Evolutionary conservation across 2,329 filamentous ascomycete genomes (phyloP).

Genomic region (Madurella mycetomatis): DNA sequence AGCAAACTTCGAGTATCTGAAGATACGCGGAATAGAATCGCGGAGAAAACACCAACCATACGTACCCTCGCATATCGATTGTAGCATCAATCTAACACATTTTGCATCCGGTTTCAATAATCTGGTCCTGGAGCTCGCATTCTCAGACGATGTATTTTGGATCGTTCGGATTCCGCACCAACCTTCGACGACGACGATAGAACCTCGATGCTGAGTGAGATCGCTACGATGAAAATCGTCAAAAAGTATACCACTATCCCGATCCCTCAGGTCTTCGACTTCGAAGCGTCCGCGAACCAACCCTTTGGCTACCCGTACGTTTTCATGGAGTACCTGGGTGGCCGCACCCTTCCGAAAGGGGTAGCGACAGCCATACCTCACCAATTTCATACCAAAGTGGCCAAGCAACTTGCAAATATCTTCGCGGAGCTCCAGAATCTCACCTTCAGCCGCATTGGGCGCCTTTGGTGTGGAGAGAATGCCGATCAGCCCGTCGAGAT

Average conservation of each 20-base stretch:
- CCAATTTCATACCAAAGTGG: slow-evolving; percentile 23
- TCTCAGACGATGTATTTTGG: slow-evolving; percentile 28
- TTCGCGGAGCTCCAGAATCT: slow-evolving; percentile 26
- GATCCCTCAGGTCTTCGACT: slow-evolving; percentile 24
- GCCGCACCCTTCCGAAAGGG: slow-evolving; percentile 15
- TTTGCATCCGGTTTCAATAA: slow-evolving; percentile 24
- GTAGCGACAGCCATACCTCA: slow-evolving; percentile 20
- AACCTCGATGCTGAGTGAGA: slow-evolving; percentile 28
- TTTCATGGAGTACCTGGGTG: slow-evolving; percentile 26
- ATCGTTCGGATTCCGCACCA: slow-evolving; percentile 24
- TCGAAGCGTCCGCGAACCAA: slow-evolving; percentile 21
- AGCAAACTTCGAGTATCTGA: too few relatives aligned
- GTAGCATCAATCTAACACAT: background rate
- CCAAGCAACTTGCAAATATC: slow-evolving; percentile 26
- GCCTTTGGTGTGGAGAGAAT: slow-evolving; percentile 27
- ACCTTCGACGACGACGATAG: slow-evolving; percentile 16
- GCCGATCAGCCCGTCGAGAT: slow-evolving; percentile 24
- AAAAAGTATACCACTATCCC: slow-evolving; percentile 23
- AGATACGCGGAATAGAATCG: too few relatives aligned
- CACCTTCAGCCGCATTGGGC: slow-evolving; percentile 27
- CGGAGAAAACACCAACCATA: too few relatives aligned
- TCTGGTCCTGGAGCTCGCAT: slow-evolving; percentile 26
- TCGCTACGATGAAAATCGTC: slow-evolving; percentile 28
- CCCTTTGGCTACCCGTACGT: slow-evolving; percentile 28
- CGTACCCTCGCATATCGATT: background rate